Evolutionary conservation across 2,329 filamentous ascomycete genomes (phyloP).

Genomic region (Phoma sp.): DNA sequence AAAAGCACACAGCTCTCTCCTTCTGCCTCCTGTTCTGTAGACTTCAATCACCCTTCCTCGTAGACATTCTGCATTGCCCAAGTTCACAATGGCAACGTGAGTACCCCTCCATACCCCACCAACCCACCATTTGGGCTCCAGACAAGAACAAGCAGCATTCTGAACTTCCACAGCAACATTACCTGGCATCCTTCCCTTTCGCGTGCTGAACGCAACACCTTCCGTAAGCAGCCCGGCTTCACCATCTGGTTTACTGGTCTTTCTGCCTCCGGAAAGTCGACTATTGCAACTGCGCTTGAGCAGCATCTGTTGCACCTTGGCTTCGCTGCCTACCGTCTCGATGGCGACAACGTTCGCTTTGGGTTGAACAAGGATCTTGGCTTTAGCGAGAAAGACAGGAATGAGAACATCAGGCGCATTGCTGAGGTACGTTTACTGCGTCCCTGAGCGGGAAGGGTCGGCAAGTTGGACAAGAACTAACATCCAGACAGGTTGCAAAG

Average conservation of each 20-base stretch:
- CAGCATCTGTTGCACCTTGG: slow-evolving; percentile 91
- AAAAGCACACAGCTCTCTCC: background rate
- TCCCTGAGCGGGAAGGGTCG: background rate
- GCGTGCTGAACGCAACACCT: slow-evolving; percentile 73
- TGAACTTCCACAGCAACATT: slow-evolving; percentile 70
- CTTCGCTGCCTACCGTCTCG: slow-evolving; percentile 85
- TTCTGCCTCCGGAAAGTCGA: slow-evolving; percentile 95
- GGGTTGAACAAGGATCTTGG: slow-evolving; percentile 97
- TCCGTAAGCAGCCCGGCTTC: slow-evolving; percentile 84
- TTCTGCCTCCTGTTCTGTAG: background rate
- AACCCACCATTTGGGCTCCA: slow-evolving; percentile 5
- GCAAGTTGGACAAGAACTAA: slow-evolving; percentile 34
- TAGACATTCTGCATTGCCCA: background rate
- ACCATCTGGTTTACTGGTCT: slow-evolving; percentile 99
- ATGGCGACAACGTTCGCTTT: slow-evolving; percentile 98
- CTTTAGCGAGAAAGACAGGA: slow-evolving; percentile 89
- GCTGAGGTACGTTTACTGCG: slow-evolving; percentile 65
- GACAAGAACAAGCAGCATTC: slow-evolving; percentile 1
- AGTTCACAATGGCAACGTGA: slow-evolving; percentile 44
- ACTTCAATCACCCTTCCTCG: background rate
- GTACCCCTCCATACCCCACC: slow-evolving; percentile 38
- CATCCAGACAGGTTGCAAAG: slow-evolving; percentile 71
- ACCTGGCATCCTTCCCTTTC: slow-evolving; percentile 87
- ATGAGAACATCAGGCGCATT: slow-evolving; percentile 97
- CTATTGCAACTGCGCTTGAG: slow-evolving; percentile 93